These are phyloP conservation scores for Zopfia rhizophila DNA, from an alignment of 2,329 filamentous ascomycete genomes.

Conservation along the genomic window DNA sequence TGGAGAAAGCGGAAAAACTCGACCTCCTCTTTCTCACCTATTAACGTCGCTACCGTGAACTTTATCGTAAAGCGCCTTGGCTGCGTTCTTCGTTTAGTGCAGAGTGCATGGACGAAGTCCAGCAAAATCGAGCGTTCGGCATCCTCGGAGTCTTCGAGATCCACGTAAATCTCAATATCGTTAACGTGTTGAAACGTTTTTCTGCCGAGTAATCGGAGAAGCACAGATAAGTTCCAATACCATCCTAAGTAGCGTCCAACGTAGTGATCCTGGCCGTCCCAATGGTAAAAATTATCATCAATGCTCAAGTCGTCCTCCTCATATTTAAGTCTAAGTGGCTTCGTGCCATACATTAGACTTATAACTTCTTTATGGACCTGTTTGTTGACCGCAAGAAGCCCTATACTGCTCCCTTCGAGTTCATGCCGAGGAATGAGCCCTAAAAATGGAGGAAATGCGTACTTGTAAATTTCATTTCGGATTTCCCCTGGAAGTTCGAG, in stretches of 20 bases:
- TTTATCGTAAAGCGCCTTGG: constrained; percentile 17
- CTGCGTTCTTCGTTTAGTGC: constrained; percentile 15
- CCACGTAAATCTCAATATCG: constrained; percentile 20
- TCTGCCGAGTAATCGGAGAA: constrained; percentile 10
- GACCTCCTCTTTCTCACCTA: constrained; percentile 21
- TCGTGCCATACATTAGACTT: constrained; percentile 18
- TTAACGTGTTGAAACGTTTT: constrained; percentile 20
- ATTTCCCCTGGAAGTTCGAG: constrained; percentile 15
- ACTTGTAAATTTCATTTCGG: constrained; percentile 18
- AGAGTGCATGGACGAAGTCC: constrained; percentile 19
- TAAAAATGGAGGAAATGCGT: constrained; percentile 15
- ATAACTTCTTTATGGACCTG: constrained; percentile 16
- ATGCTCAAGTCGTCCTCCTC: constrained; percentile 14
- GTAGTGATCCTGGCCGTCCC: constrained; percentile 10
- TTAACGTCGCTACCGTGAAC: too few species aligned
- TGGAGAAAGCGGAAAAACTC: constrained; percentile 20
- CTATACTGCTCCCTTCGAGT: constrained; percentile 13
- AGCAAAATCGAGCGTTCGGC: constrained; percentile 16
- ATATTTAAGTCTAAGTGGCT: constrained; percentile 20
- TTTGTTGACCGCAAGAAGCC: constrained; percentile 13
- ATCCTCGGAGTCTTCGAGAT: constrained; percentile 14
- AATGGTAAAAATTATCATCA: constrained; percentile 14
- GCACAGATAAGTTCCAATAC: constrained; percentile 9
- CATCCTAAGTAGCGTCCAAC: constrained; percentile 12
- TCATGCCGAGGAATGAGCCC: constrained; percentile 6